These are phyloP conservation scores for Schizonepeta tenuifolia DNA, from an alignment of 257 asterid genomes.

Conservation along the genomic window DNA sequence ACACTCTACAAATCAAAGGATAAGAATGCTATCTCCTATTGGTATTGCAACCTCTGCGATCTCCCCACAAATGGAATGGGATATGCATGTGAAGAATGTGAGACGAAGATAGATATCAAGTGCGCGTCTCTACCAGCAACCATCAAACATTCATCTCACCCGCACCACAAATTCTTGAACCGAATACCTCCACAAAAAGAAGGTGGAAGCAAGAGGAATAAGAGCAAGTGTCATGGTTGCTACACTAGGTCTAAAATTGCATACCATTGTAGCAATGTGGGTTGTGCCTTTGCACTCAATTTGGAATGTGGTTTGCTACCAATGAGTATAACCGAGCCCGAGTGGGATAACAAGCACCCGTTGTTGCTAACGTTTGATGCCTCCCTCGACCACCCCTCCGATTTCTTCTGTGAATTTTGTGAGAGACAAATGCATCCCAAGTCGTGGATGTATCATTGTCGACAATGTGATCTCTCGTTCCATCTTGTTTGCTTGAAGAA, in stretches of 20 bases:
- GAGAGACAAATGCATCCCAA: constrained; percentile 8
- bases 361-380: constrained; percentile 10
- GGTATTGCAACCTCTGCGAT: background rate
- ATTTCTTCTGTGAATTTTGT: constrained; percentile 1
- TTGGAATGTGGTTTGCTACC: background rate
- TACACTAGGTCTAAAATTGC: background rate
- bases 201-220: background rate
- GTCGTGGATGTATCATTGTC: constrained; percentile 3
- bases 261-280: background rate
- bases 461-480: background rate
- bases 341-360: constrained; percentile 1
- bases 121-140: constrained; percentile 17
- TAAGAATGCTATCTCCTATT: background rate
- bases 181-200: background rate
- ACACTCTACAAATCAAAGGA: background rate
- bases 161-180: background rate
- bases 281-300: background rate
- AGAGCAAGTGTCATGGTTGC: background rate
- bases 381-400: background rate
- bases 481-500: background rate
- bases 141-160: background rate
- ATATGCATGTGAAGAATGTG: background rate
- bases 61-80: background rate
- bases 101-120: background rate
- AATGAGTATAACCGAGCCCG: background rate